Conservation (phyloP, 2,329 filamentous ascomycete genomes). For the Cryphonectria parasitica region DNA sequence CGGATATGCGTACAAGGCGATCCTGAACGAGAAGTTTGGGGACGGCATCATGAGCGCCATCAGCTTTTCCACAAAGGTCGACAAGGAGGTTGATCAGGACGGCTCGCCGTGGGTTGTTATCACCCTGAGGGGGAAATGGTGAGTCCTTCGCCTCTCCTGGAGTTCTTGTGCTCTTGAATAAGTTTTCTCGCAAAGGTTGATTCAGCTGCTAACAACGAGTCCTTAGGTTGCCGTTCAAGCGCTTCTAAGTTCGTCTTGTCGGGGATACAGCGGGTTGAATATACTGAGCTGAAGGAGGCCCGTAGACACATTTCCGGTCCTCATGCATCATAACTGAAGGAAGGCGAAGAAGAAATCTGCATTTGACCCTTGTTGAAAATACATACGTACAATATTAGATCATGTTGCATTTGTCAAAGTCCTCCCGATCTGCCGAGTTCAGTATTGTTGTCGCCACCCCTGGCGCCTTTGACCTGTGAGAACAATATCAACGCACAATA, state of each 20-base stretch:
- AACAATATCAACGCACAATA: constrained; percentile 27
- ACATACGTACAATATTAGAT: background rate
- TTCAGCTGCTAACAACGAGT: constrained; percentile 17
- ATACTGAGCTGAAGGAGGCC: background rate
- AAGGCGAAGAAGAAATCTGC: background rate
- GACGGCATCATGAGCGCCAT: constrained; percentile 98
- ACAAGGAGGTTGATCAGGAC: constrained; percentile 88
- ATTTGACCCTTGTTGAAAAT: background rate
- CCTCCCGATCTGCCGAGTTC: background rate
- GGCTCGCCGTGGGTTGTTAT: constrained; percentile 85
- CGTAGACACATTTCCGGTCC: background rate
- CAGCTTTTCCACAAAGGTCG: constrained; percentile 84
- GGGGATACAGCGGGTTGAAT: background rate
- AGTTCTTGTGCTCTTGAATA: background rate
- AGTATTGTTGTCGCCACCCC: no score
- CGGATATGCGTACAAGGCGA: constrained; percentile 92
- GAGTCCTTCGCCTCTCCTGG: constrained; percentile 37
- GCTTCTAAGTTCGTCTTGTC: constrained; percentile 36
- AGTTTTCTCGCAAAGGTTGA: background rate
- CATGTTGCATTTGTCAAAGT: background rate
- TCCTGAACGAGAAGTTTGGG: constrained; percentile 93
- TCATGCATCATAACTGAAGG: background rate
- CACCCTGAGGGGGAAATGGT: constrained; percentile 84
- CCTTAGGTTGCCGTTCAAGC: constrained; percentile 42
- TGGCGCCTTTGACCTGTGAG: background rate